phyloP scores from a whole-genome alignment of 768 basidiomycete genomes.

The Podaxis sp. region DNA sequence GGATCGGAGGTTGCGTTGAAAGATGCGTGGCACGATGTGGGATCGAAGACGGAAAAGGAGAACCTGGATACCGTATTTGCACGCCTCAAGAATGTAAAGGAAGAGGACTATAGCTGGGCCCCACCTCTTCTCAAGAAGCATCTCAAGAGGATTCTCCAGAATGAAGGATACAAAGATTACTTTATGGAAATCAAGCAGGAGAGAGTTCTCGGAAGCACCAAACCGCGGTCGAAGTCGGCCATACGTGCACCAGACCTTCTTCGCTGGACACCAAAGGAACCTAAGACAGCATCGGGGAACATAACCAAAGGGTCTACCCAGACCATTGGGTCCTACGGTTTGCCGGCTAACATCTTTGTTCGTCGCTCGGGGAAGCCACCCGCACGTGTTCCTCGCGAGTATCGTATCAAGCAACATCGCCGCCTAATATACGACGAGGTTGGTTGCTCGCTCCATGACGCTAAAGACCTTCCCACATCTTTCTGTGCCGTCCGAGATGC shows the following conservation, averaged over 20 bases:
- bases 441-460: constrained; percentile 24
- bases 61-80: constrained; percentile 18
- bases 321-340: not conserved
- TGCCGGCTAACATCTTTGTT: not conserved
- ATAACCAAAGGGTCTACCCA: not conserved
- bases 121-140: not conserved
- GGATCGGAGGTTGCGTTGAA: constrained; percentile 14
- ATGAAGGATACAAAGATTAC: not conserved
- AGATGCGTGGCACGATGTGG: constrained; percentile 21
- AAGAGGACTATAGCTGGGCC: not conserved
- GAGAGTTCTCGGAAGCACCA: not conserved
- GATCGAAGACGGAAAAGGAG: constrained; percentile 14
- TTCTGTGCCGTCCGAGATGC: not conserved
- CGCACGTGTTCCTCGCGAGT: not conserved
- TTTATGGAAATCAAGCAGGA: constrained; percentile 1
- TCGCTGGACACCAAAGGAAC: not conserved
- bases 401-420: not conserved
- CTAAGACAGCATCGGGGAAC: not conserved
- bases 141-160: not conserved
- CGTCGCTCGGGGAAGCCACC: not conserved
- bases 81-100: not conserved
- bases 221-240: not conserved
- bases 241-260: not conserved
- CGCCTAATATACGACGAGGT: not conserved
- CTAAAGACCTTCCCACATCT: constrained; percentile 21